Base-by-base conservation (phyloP, 2,329 filamentous ascomycete genomes). In the Setomelanomma holmii region DNA sequence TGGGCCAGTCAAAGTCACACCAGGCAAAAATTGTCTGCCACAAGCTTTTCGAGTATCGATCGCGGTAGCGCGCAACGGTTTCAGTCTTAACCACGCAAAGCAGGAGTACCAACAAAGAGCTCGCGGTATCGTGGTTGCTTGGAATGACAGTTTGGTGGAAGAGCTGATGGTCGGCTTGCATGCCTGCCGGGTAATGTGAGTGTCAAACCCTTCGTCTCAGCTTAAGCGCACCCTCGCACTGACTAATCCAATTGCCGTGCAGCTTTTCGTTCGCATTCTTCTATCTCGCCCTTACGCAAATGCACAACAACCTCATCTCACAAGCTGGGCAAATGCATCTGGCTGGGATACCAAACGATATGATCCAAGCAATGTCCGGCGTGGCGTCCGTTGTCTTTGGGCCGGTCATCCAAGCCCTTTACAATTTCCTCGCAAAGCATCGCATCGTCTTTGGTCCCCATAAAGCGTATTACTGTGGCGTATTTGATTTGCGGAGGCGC, bases 271-370 rank as follows among this genome's bases (percentile, higher is more conserved):
- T 69, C 46, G 35, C 60, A 5, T 39, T 68, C 8, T 71, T 69
- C 57, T 71, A 63, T 39, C 51, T 71, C 10, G 57, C 55, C 42
- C 58, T 56, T 16, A 66, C 64, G 17, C 70, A 72, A 53, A 64
- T 67, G 52, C 52, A 52, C 45, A 70, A 66, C 62, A 71, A 73
- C 35, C 52, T 63, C 54, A 40, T 65, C 55, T 56, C 67, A 40
- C 68, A 72, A 56, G 68, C 69, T 8, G 62, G 61, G 12, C 60
- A 64, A 38, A 72, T 73, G 69, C 12, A 51, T 10, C 54, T 58
- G 1, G 33, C 40, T 19, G 61, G 61, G n/a, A 42, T 71, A 7
- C 67, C 70, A 4, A 72, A 72, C 55, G 69, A 73, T 42, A 56
- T 68, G 33, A 48, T 68, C 10, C 61, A 63, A 39, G 53, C 49